A percentile compares a stretch with the other conserved stretches of the same genome.
phyloP scores from a whole-genome alignment of 257 asterid species.

The Solanum ossicruentum region DNA sequence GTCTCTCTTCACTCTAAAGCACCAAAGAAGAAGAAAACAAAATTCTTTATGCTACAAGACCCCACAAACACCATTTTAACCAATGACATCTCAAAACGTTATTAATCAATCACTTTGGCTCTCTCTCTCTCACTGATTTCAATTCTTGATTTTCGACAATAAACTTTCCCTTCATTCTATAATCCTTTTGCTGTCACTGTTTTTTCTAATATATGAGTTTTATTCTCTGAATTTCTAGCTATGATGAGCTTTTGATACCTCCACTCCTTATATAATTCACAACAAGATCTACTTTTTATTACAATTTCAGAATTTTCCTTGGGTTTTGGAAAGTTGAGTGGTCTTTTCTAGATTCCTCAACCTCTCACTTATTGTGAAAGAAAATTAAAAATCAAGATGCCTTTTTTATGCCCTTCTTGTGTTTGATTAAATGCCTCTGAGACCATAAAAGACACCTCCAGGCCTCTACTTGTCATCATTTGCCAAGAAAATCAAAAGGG shows the following conservation, averaged over 20 bases:
- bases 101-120: not conserved
- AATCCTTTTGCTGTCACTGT: not conserved
- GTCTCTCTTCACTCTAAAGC: not conserved
- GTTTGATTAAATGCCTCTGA: conserved; percentile 17
- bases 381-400: conserved; percentile 30
- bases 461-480: not conserved
- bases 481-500: not conserved
- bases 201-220: not conserved
- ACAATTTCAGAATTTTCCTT: conserved; percentile 21
- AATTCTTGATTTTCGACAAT: not conserved
- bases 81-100: conserved; percentile 27
- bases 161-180: not conserved
- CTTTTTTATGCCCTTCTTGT: conserved; percentile 1
- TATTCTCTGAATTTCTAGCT: not conserved
- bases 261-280: conserved; percentile 5
- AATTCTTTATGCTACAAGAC: not conserved
- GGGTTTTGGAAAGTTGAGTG: conserved; percentile 39
- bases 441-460: conserved; percentile 4
- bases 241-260: not conserved
- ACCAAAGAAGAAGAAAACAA: not conserved
- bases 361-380: conserved; percentile 16
- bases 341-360: conserved; percentile 59
- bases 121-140: not conserved
- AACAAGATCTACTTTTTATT: conserved; percentile 25
- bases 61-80: conserved; percentile 43